phyloP scores from a whole-genome alignment of 2,329 filamentous ascomycete genomes.

The Colletotrichum lupini region DNA sequence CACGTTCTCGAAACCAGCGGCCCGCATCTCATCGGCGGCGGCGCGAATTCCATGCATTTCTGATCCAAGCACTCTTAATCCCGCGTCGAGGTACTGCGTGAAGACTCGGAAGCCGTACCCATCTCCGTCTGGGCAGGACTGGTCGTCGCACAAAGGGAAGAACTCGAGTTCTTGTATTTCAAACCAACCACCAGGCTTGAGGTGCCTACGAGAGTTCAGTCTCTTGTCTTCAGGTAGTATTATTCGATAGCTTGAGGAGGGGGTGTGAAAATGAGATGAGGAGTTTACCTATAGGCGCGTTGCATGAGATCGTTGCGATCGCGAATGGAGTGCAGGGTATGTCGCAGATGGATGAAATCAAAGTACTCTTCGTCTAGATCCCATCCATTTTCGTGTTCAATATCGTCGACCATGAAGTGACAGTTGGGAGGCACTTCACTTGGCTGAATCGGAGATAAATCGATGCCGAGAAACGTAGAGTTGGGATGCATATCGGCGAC shows the following conservation, averaged over 20 bases:
- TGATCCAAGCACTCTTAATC: constrained; percentile 53
- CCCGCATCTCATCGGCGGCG: constrained; percentile 48
- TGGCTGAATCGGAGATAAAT: constrained; percentile 64
- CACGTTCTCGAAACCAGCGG: constrained; percentile 55
- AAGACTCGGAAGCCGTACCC: constrained; percentile 62
- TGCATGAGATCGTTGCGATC: constrained; percentile 54
- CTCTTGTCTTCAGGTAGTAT: background rate
- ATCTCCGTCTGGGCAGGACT: constrained; percentile 48
- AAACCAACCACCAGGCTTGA: constrained; percentile 63
- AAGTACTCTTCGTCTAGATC: constrained; percentile 56
- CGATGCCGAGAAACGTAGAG: constrained; percentile 58
- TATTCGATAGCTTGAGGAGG: background rate
- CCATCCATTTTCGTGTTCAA: constrained; percentile 63
- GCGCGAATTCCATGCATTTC: constrained; percentile 53
- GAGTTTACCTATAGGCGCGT: constrained; percentile 53
- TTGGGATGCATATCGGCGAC: constrained; percentile 60
- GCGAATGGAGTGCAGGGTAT: constrained; percentile 57
- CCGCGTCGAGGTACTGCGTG: constrained; percentile 51
- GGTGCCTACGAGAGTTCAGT: constrained; percentile 48
- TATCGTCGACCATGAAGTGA: constrained; percentile 63
- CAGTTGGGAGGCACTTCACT: constrained; percentile 62
- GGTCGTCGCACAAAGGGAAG: constrained; percentile 56
- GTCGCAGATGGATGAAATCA: constrained; percentile 62
- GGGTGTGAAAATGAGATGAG: background rate
- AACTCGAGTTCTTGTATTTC: constrained; percentile 61